These are phyloP conservation scores for Penicillium corylophilum DNA, from an alignment of 2,329 filamentous ascomycete species.

Conservation along the genomic window DNA sequence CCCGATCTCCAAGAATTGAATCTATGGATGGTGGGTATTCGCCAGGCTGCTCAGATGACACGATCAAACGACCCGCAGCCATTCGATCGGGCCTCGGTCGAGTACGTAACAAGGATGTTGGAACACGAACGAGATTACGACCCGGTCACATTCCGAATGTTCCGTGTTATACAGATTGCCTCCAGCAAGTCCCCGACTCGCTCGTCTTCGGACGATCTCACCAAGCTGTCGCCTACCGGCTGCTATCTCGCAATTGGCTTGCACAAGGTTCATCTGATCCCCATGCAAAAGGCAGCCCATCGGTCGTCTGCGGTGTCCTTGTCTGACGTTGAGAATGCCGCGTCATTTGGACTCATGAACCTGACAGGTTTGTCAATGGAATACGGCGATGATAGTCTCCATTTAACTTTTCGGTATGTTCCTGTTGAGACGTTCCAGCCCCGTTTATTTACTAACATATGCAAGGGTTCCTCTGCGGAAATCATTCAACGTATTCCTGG, in stretches of 20 bases:
- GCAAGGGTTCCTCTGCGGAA: constrained; percentile 55
- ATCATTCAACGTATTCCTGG: constrained; percentile 58
- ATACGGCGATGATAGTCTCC: constrained; percentile 64
- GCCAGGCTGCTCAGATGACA: constrained; percentile 58
- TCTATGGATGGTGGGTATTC: constrained; percentile 63
- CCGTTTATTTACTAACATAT: constrained; percentile 1
- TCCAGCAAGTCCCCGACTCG: constrained; percentile 55
- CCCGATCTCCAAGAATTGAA: constrained; percentile 64
- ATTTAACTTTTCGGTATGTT: constrained; percentile 60
- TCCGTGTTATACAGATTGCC: constrained; percentile 66
- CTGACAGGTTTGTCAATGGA: constrained; percentile 60
- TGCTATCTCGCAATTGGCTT: constrained; percentile 69
- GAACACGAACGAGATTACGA: constrained; percentile 69
- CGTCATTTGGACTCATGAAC: constrained; percentile 63
- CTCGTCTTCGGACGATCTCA: constrained; percentile 65
- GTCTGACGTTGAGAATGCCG: constrained; percentile 50
- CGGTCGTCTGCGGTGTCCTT: constrained; percentile 57
- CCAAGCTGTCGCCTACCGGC: constrained; percentile 63
- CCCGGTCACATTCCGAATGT: constrained; percentile 65
- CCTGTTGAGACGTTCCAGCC: not conserved
- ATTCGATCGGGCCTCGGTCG: constrained; percentile 60
- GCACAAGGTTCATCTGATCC: constrained; percentile 68
- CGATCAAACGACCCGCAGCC: constrained; percentile 52
- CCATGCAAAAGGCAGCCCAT: constrained; percentile 58
- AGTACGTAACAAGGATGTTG: constrained; percentile 61